A percentile compares a stretch with the other conserved stretches of the same genome.
Conservation (phyloP, 805 yeast genomes). For the Torulaspora gathmanii region DNA sequence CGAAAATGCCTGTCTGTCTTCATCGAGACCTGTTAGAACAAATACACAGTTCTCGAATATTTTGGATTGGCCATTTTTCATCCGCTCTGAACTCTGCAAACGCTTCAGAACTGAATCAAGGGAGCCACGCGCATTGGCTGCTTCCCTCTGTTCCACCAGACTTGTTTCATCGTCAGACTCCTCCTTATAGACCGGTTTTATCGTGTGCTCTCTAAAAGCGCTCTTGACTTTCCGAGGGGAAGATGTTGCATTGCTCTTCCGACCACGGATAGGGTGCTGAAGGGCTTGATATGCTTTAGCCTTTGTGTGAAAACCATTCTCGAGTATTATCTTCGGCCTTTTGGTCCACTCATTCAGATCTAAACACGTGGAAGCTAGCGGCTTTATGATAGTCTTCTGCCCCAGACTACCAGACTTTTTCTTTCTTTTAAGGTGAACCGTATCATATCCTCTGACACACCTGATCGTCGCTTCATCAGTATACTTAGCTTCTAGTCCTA, state of each 20-base stretch:
- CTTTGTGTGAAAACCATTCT: conserved; percentile 12
- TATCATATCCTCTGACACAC: conserved; percentile 61
- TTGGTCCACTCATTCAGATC: conserved; percentile 37
- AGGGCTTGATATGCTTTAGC: conserved; percentile 16
- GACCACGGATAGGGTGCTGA: conserved; percentile 24
- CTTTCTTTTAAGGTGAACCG: conserved; percentile 38
- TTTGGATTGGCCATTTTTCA: neutral
- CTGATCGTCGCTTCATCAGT: conserved; percentile 34
- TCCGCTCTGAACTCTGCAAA: neutral
- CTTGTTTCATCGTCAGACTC: conserved; percentile 10
- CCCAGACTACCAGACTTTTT: conserved; percentile 20
- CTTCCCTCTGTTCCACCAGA: neutral
- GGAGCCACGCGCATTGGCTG: neutral
- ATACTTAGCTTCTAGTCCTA: conserved; percentile 40
- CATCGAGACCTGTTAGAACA: conserved; percentile 36
- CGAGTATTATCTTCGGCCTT: conserved; percentile 30
- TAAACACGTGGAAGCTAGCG: conserved; percentile 34
- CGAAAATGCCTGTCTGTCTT: conserved; percentile 34
- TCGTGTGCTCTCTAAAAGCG: conserved; percentile 1
- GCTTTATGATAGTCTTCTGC: conserved; percentile 18
- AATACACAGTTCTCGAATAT: conserved; percentile 39
- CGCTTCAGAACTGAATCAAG: neutral
- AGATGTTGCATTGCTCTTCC: conserved; percentile 12
- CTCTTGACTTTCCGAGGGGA: conserved; percentile 14
- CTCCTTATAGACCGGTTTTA: conserved; percentile 10